Evolutionary conservation across 805 yeast species (phyloP), one percentile per base, ranked within the genome.

Genomic region (Starmerella floricola): DNA sequence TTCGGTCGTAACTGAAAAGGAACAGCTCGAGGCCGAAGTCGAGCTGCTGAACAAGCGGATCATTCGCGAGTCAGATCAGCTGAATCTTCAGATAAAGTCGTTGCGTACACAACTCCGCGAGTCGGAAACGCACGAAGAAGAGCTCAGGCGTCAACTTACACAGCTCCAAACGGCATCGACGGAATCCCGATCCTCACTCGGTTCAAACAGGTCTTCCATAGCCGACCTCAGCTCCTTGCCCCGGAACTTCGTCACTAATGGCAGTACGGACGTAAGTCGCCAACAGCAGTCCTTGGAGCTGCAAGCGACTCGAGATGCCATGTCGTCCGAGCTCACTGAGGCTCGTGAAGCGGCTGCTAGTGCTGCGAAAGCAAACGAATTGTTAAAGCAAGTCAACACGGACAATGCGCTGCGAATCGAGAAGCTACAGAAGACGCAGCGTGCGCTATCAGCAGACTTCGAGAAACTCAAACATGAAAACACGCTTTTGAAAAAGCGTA

Each of bases 11-110:
- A 87, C 80, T 41, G 91, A 80, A 43, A 78, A 74, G 38, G 71
- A 71, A 12, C 71, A 71, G 31, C 47, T 76, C 4, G 85, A 84
- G 52, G 60, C 69, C 8, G 78, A 74, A 21, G 52, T 69, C 10
- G 69, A 72, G 8, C 46, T 67, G 19, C 58, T 65, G 12, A 54
- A 76, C 20, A 72, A 76, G 47, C 71, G 74, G 49, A 72, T 73
- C 39, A 74, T 73, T 38, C 68, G 82, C 28, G 94, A 83, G 45
- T 51, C 77, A 8, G 87, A 79, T 27, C 87, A 79, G 29, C 55
- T 69, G 40, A 71, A 68, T 32, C 61, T 71, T 34, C 69, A 68
- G 43, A 36, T 55, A 5, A 41, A 34, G 6, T 55, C 54, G 19
- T 40, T 52, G 32, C 33, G 45, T n/a, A 38, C 37, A 23, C 50